Evolutionary conservation across 345 rosid species (phyloP), one percentile per base, ranked within the genome.

Genomic region (Acer yangbiense): DNA sequence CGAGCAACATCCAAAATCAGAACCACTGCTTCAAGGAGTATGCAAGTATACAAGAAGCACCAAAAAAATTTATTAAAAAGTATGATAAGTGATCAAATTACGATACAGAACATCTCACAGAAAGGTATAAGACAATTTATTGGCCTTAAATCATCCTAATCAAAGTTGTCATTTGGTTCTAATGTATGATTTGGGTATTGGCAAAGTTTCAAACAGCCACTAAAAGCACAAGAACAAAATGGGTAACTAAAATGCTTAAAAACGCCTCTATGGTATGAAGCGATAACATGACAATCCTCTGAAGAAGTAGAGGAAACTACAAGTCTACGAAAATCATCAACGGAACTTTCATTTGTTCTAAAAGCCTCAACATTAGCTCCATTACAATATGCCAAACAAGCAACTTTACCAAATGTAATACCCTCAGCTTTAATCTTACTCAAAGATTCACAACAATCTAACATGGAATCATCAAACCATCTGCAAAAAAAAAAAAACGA

Each of bases 401-500:
- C 86, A 39, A 83, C 88, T 78, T 78, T 83, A 2, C 78, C 83
- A 64, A 78, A 83, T 9, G 83, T 68, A 60, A 83, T 76, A 27
- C 88, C 88, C 60, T 80, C 48, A 11, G 50, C 32, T 74, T 80
- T 78, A 55, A 85, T 70, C 72, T 76, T 85, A 6, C 16, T 73
- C 69, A 85, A 58, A 67, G 86, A 71, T 57, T 85, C 84, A 14
- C 86, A 83, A 46, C 86, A 85, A 80, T 85, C 86, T 69, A 85
- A 75, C 86, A 78, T 83, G 1, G 88, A 61, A 73, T 81, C 88
- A 66, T 85, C 84, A 52, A 85, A 83, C 86, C 88, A 85, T 74
- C 88, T 80, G 86, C 86, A 3, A 18, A 50, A 78, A 23, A 2
- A 14, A 3, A 18, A 50, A 29, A 20, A 20, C 0, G 23, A 0